These are phyloP conservation scores for Dinochytrium kinnereticum DNA, from an alignment of 371 early-diverging fungal species.

Conservation along the genomic window DNA sequence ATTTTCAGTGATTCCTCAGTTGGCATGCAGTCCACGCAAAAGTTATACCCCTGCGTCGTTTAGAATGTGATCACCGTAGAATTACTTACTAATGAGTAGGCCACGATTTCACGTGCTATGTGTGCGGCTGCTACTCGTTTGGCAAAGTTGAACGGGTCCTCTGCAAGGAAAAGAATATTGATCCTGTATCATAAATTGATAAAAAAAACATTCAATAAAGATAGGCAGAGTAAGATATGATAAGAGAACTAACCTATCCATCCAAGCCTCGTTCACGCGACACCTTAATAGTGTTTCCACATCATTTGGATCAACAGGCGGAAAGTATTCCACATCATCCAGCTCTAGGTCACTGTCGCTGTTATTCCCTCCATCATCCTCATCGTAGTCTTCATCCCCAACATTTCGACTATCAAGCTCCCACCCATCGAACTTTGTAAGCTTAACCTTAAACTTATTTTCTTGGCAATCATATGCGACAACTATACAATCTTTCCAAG, in stretches of 20 bases:
- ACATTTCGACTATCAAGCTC: conserved; percentile 33
- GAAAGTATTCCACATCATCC: conserved; percentile 16
- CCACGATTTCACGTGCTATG: conserved; percentile 39
- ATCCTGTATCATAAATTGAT: conserved; percentile 44
- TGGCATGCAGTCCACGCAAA: conserved; percentile 62
- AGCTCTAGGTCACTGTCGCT: conserved; percentile 16
- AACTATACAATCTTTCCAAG: conserved; percentile 54
- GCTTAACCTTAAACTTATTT: conserved; percentile 51
- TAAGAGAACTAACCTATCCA: conserved; percentile 42
- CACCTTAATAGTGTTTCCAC: not conserved
- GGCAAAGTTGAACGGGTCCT: conserved; percentile 57
- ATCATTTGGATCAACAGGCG: not conserved
- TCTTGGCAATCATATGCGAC: conserved; percentile 43
- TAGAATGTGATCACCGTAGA: too few relatives aligned
- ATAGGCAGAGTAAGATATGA: too few relatives aligned
- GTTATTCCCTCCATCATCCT: conserved; percentile 24
- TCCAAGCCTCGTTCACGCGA: conserved; percentile 45
- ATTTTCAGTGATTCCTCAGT: conserved; percentile 34
- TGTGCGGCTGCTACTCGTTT: conserved; percentile 51
- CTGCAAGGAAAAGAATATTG: conserved; percentile 55
- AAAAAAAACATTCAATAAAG: not conserved
- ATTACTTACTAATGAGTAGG: conserved; percentile 42
- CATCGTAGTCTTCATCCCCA: conserved; percentile 23
- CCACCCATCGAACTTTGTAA: conserved; percentile 47
- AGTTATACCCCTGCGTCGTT: conserved; percentile 44